Evolutionary conservation across 2,329 filamentous ascomycete genomes (phyloP), one percentile per base, ranked within the genome.

Genomic region (Xylaria sp.): DNA sequence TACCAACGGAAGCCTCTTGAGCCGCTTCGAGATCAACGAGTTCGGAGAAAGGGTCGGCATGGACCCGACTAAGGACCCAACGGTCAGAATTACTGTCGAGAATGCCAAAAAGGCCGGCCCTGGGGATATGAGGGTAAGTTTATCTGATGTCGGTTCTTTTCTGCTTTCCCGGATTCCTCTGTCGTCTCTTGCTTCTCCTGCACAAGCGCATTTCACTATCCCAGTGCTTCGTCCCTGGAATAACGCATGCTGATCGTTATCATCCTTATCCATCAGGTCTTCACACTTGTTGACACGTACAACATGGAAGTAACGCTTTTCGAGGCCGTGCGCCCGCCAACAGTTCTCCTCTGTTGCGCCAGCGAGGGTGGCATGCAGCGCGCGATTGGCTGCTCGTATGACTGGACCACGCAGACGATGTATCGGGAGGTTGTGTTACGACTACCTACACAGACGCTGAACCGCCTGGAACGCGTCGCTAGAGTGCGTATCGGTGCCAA

Each of bases 291-390:
- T 20, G 64, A 66, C 54, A 66, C 64, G 38, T 62, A 59, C 54
- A 20, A 33, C 6, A 62, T 49, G 61, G 55, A 36, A 3, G 49
- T 53, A 17, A 64, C 61, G 31, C 44, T 59, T n/a, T 36, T 69
- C 45, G 25, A 38, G 5, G 60, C 67, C 2, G 64, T 51, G 1
- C 49, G 39, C 6, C 63, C 67, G 29, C 67, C 67, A 6, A 61
- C 61, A 6, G 47, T 39, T 10, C 50, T 39, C 11, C 13, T 69
- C 0, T 38, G 64, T 5, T 63, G 60, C 29, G 67, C 55, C 3
- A 44, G 36, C 0, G 67, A 69, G n/a, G 63, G 63, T 5, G 64
- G 67, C 1, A 69, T 69, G 67, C 31, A 42, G 33, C 29, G 67
- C 7, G 54, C 38, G 20, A 27, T 66, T 13, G 25, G 58, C 33